Base-by-base conservation (phyloP, 495 filamentous ascomycete genomes). In the Hypoxylon fragiforme region DNA sequence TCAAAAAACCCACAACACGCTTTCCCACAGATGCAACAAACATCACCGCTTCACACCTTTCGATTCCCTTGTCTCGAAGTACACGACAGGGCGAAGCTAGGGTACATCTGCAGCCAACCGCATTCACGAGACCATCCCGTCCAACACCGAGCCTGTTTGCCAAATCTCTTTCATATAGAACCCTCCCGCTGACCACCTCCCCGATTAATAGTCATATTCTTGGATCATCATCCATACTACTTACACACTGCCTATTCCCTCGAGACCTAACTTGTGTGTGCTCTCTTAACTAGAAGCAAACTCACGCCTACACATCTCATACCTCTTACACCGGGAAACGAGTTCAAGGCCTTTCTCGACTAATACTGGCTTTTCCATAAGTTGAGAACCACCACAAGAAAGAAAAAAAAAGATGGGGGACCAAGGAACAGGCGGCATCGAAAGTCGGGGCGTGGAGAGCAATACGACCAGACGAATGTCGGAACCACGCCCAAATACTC, bases 111-210 rank as follows among this genome's bases (percentile, higher is more conserved):
- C 70, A 68, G 63, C 65, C 64, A 63, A 41, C 63, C 68, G 70
- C 54, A 51, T 62, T 68, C 70, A 73, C 72, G 68, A 72, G 72
- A 72, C 72, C 71, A 68, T 52, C 57, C 65, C 68, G 62, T 63
- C 64, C 57, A 61, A 67, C 58, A 60, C 54, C 64, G 44, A 54
- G 62, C 50, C 54, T 57, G 62, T 67, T 67, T 65, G 64, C 62
- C 58, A 56, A 56, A 56, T 62, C 44, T 50, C 52, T 62, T 35
- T 44, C 39, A 62, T 62, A 62, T 48, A 62, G 58, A 56, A 19
- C 52, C 52, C 46, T 30, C 48, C 43, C 44, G 38, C 58, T 62
- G 50, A 62, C 58, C 46, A 61, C 31, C 42, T 55, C 12, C 47
- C 47, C 52, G 21, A 48, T 50, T 51, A 47, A 49, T 57, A 44